phyloP scores from a whole-genome alignment of 2,329 filamentous ascomycete species.

The Ascochyta koolunga region DNA sequence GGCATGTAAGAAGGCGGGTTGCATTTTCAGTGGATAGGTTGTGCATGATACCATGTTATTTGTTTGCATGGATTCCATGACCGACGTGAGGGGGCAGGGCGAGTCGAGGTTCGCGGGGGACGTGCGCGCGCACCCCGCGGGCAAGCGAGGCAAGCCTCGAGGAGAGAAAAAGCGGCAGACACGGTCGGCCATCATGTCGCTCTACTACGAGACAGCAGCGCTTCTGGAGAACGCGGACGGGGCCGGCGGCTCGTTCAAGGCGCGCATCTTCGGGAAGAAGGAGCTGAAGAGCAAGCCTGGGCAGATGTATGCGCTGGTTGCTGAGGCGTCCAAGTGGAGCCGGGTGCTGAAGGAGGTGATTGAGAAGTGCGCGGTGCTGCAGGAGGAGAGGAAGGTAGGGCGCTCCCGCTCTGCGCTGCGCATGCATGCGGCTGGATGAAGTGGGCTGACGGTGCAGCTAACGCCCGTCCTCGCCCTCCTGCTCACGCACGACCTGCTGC shows the following conservation, averaged over 20 bases:
- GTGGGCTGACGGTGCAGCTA: slow-evolving; percentile 60
- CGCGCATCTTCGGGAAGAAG: slow-evolving; percentile 77
- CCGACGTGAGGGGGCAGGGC: too few species aligned
- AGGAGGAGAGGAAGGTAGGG: slow-evolving; percentile 80
- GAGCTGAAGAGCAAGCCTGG: slow-evolving; percentile 76
- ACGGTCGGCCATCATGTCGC: slow-evolving; percentile 79
- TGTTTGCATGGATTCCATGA: background rate
- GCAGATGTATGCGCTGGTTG: slow-evolving; percentile 85
- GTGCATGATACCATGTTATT: slow-evolving; percentile 18
- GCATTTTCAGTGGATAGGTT: slow-evolving; percentile 11
- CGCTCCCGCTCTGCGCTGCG: background rate
- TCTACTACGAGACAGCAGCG: slow-evolving; percentile 89
- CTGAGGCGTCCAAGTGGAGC: slow-evolving; percentile 92
- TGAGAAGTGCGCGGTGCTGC: slow-evolving; percentile 76
- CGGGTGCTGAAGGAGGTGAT: slow-evolving; percentile 85
- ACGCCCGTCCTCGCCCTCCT: slow-evolving; percentile 80
- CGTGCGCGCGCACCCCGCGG: slow-evolving; percentile 8
- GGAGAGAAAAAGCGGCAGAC: too few species aligned
- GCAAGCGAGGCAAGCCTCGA: background rate
- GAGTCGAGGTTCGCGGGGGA: too few species aligned
- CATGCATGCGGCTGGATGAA: background rate
- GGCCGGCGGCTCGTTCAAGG: slow-evolving; percentile 84
- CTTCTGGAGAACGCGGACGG: slow-evolving; percentile 69
- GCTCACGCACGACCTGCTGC: slow-evolving; percentile 82
- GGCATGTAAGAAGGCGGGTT: slow-evolving; percentile 6